Conservation (phyloP, 495 filamentous ascomycete species). For the Penicillium ucsense region DNA sequence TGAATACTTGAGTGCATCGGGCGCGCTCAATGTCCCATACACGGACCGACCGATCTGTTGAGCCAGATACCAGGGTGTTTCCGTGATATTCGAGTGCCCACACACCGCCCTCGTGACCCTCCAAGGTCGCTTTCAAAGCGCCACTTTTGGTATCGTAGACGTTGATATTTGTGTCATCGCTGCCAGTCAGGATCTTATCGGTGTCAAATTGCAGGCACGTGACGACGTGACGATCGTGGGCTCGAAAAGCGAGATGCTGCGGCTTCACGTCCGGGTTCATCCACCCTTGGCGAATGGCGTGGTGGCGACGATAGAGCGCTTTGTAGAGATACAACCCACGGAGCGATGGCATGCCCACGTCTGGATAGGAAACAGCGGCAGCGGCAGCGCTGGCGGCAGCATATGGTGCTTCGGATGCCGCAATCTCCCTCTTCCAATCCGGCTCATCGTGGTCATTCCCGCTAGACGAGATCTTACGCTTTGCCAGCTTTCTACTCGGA, state of each 20-base stretch:
- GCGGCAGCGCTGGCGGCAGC: slow-evolving; percentile 77
- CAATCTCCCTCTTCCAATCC: slow-evolving; percentile 36
- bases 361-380: slow-evolving; percentile 69
- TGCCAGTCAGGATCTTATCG: slow-evolving; percentile 95
- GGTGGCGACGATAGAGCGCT: slow-evolving; percentile 85
- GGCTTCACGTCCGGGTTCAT: slow-evolving; percentile 77
- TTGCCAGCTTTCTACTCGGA: slow-evolving; percentile 41
- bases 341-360: slow-evolving; percentile 67
- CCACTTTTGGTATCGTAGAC: slow-evolving; percentile 98
- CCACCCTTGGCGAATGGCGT: slow-evolving; percentile 84
- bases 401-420: slow-evolving; percentile 64
- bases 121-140: slow-evolving; percentile 66
- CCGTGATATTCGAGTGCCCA: slow-evolving; percentile 97
- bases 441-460: slow-evolving; percentile 28
- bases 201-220: slow-evolving; percentile 96
- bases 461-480: slow-evolving; percentile 44
- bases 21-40: slow-evolving; percentile 96
- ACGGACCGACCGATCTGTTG: slow-evolving; percentile 88
- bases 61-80: slow-evolving; percentile 90
- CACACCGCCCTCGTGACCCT: slow-evolving; percentile 93
- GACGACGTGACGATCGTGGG: slow-evolving; percentile 92
- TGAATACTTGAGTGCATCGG: slow-evolving; percentile 86
- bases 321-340: slow-evolving; percentile 88
- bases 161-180: slow-evolving; percentile 95
- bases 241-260: slow-evolving; percentile 90